Base-by-base conservation (phyloP, 148 eudicot genomes). In the Diospyros lotus region DNA sequence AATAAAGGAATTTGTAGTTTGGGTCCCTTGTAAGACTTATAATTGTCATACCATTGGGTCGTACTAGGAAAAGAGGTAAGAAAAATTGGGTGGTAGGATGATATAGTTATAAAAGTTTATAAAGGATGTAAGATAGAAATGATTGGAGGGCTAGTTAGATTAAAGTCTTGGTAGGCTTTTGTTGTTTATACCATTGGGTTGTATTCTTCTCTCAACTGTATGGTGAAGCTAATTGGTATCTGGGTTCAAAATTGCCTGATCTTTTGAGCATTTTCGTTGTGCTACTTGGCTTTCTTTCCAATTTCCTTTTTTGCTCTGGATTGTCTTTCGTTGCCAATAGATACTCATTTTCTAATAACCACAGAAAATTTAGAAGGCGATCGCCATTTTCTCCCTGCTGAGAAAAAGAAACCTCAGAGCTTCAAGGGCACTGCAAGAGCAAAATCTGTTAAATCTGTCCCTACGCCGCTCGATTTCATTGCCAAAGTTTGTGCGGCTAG, bases 391-490 rank as follows among this genome's bases (percentile, higher is more conserved):
- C 75, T 51, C 60, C 58, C 59, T 56, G 71, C 73, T 59, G 83
- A 75, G 72, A 79, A 82, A 77, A 72, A 84, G 63, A 76, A 65
- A 58, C 84, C 88, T 52, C 82, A 73, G 71, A 73, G 70, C 64
- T 70, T 70, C 51, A 72, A 78, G 74, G 77, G 75, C 75, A 64
- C 66, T 53, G 74, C 78, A 42, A 64, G 45, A 51, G 67, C 63
- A 58, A 61, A 74, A 59, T 73, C 9, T 2, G 75, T 10, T 68
- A 77, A 83, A 40, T 62, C 63, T 64, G 78, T 68, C 58, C 74
- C 73, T 68, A 84, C 68, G 80, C 68, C 85, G n/a, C 62, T 93
- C 53, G 94, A 89, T 79, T 92, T 93, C 58, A 93, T 88, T 80
- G 75, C 64, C 52, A 83, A 82, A 75, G 53, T 77, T 73, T 80